A percentile compares a stretch with the other conserved stretches of the same genome.
Evolutionary conservation across 169 alveolate species (phyloP).

Genomic region (Cryptosporidium sp.): DNA sequence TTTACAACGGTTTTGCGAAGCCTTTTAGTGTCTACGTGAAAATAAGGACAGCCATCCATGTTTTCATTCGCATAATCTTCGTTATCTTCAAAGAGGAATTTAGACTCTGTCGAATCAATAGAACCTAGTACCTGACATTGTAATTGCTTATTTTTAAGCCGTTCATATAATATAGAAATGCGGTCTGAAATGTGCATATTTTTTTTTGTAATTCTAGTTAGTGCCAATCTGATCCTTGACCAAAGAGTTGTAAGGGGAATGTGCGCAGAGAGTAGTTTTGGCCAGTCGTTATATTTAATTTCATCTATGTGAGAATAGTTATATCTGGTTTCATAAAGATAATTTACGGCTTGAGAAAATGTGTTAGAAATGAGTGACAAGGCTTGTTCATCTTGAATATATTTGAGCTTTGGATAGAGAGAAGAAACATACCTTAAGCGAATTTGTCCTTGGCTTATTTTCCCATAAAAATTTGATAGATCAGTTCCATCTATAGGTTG

Average conservation of each 20-base stretch:
- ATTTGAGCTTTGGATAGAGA: slow-evolving; percentile 47
- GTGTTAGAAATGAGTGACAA: slow-evolving; percentile 3
- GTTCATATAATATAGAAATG: slow-evolving; percentile 30
- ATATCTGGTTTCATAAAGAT: slow-evolving; percentile 55
- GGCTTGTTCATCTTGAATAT: slow-evolving; percentile 25
- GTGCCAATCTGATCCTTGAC: slow-evolving; percentile 68
- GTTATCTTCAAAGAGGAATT: neutral
- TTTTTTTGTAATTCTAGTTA: slow-evolving; percentile 44
- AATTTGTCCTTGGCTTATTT: slow-evolving; percentile 60
- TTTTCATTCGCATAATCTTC: neutral
- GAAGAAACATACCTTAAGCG: slow-evolving; percentile 63
- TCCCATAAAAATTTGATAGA: slow-evolving; percentile 26
- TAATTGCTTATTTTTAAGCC: slow-evolving; percentile 2
- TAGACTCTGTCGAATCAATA: neutral
- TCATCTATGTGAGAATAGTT: slow-evolving; percentile 50
- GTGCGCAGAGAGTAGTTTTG: slow-evolving; percentile 22
- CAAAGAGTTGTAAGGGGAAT: slow-evolving; percentile 67
- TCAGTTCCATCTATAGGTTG: slow-evolving; percentile 19
- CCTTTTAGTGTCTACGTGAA: slow-evolving; percentile 39
- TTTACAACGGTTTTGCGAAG: slow-evolving; percentile 25
- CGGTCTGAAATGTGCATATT: slow-evolving; percentile 43
- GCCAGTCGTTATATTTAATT: slow-evolving; percentile 67
- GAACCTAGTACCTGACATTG: neutral
- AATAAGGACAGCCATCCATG: neutral
- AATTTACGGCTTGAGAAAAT: slow-evolving; percentile 48